Evolutionary conservation across 176 grass and related monocot species (phyloP).

Genomic region (Ensete ventricosum): DNA sequence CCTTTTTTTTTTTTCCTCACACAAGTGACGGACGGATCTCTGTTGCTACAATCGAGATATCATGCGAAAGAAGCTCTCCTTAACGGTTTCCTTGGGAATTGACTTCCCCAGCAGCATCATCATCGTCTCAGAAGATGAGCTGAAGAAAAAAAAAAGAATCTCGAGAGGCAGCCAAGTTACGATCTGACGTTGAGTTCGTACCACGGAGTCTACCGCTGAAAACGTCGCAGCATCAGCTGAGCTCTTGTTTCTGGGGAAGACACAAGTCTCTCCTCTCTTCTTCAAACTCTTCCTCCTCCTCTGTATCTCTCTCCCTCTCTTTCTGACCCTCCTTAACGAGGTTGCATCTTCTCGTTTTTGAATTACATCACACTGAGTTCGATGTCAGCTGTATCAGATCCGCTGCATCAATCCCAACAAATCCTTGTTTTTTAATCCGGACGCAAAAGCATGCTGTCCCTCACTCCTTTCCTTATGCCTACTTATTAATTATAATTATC

Average conservation of each 20-base stretch:
- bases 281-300: too few relatives aligned
- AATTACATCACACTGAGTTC: not conserved
- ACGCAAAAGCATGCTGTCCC: too few relatives aligned
- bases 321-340: not conserved
- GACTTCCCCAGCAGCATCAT: not conserved
- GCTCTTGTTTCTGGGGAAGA: not conserved
- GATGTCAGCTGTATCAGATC: not conserved
- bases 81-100: not conserved
- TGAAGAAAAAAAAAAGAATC: too few relatives aligned
- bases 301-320: not conserved
- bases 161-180: too few relatives aligned
- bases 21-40: not conserved
- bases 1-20: not conserved
- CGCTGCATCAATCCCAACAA: conserved; percentile 66
- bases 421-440: conserved; percentile 1
- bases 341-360: too few relatives aligned
- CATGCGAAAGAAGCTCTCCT: not conserved
- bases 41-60: not conserved
- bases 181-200: not conserved
- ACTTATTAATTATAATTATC: not conserved
- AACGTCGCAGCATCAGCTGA: not conserved
- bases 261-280: too few relatives aligned
- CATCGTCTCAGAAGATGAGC: not conserved
- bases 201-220: not conserved
- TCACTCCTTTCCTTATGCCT: too few relatives aligned